Conservation (phyloP, 108 stramenopile genomes). For the Nitzschia palea region DNA sequence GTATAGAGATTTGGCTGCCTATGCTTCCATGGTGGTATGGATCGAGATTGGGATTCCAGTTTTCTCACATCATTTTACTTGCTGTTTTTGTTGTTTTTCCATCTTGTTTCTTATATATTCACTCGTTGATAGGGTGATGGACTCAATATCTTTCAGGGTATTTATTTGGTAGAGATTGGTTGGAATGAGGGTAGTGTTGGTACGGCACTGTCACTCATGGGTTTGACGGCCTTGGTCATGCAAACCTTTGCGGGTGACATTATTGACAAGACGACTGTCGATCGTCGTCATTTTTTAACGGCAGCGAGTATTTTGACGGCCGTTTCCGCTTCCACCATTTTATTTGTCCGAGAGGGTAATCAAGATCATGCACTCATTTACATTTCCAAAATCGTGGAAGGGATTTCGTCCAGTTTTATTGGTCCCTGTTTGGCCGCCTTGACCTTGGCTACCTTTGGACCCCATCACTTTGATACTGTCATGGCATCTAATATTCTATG, state of each 20-base stretch:
- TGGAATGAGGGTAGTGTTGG: constrained; percentile 87
- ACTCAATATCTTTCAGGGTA: constrained; percentile 79
- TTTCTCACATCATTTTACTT: not conserved
- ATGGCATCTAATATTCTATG: constrained; percentile 86
- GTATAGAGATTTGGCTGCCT: too few relatives aligned
- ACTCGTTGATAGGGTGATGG: constrained; percentile 82
- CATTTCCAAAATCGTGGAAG: constrained; percentile 76
- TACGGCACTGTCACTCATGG: constrained; percentile 77
- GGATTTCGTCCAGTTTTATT: constrained; percentile 79
- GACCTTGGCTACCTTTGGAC: constrained; percentile 79
- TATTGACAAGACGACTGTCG: constrained; percentile 72
- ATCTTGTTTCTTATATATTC: too few relatives aligned
- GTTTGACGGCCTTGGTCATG: constrained; percentile 73
- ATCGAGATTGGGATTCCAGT: not conserved
- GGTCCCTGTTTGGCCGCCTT: constrained; percentile 81
- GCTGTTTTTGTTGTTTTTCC: not conserved
- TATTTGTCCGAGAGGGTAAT: constrained; percentile 75
- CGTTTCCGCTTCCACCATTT: constrained; percentile 75
- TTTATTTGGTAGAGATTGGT: constrained; percentile 80
- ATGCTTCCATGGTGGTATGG: not conserved
- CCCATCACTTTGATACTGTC: constrained; percentile 74
- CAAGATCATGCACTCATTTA: constrained; percentile 73
- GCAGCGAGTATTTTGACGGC: constrained; percentile 70
- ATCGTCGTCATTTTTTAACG: constrained; percentile 68
- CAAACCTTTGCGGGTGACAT: constrained; percentile 86